These are phyloP conservation scores for Pisolithus orientalis DNA, from an alignment of 768 basidiomycete genomes.

Conservation along the genomic window DNA sequence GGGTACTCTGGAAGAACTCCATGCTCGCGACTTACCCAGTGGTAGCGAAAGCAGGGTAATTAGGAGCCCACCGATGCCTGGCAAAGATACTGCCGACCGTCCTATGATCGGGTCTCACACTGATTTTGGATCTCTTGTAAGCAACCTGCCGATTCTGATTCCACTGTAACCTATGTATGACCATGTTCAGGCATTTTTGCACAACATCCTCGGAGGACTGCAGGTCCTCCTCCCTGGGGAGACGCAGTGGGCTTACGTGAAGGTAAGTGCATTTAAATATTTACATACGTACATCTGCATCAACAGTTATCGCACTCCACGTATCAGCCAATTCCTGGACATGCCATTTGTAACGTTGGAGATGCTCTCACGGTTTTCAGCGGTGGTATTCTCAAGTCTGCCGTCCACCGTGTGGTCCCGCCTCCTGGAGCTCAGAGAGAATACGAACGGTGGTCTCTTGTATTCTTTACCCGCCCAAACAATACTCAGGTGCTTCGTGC, in stretches of 20 bases:
- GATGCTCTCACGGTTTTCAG: slow-evolving; percentile 59
- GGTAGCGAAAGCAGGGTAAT: slow-evolving; percentile 55
- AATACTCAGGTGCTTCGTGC: slow-evolving; percentile 46
- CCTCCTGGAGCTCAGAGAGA: slow-evolving; percentile 52
- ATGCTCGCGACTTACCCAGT: slow-evolving; percentile 41
- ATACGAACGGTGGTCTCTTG: slow-evolving; percentile 58
- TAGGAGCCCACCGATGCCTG: slow-evolving; percentile 37
- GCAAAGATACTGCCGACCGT: slow-evolving; percentile 22
- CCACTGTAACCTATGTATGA: not conserved
- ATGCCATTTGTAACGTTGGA: slow-evolving; percentile 57
- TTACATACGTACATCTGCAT: not conserved
- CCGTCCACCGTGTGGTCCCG: slow-evolving; percentile 58
- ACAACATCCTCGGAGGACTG: slow-evolving; percentile 63
- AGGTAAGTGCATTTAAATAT: slow-evolving; percentile 27
- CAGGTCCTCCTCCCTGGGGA: slow-evolving; percentile 60
- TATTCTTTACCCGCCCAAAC: slow-evolving; percentile 61
- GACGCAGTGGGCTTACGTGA: slow-evolving; percentile 62
- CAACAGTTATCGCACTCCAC: not conserved
- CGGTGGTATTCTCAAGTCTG: slow-evolving; percentile 58
- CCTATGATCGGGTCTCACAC: slow-evolving; percentile 61
- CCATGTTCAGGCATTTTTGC: slow-evolving; percentile 41
- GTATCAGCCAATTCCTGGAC: slow-evolving; percentile 43
- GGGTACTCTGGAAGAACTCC: slow-evolving; percentile 39
- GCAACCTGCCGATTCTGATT: slow-evolving; percentile 4
- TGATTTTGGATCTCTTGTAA: slow-evolving; percentile 64